Conservation (phyloP, 1,284 basidiomycete species). For the Porodaedalea pini region DNA sequence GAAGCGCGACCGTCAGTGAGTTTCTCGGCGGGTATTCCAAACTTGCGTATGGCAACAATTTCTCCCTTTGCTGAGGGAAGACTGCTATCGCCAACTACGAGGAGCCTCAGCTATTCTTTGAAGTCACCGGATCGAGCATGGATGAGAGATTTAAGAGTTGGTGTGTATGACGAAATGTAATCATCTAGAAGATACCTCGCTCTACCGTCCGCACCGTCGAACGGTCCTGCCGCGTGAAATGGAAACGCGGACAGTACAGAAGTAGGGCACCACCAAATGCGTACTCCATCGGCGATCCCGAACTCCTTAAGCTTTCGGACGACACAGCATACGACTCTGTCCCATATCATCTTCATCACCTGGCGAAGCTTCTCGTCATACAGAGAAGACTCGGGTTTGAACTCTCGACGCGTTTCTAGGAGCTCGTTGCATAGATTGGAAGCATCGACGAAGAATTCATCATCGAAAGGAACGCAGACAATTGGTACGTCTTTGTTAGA, state of each 20-base stretch:
- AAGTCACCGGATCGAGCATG: constrained; percentile 4
- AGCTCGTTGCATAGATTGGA: no score
- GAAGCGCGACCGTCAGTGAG: no score
- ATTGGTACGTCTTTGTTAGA: no score
- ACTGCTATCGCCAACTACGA: no score
- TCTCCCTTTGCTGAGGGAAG: no score
- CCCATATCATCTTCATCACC: constrained; percentile 33
- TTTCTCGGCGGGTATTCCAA: no score
- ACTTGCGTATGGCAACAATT: no score
- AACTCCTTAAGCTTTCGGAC: constrained; percentile 24
- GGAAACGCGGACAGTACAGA: constrained; percentile 34
- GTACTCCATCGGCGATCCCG: constrained; percentile 24
- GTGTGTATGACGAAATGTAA: constrained; percentile 39
- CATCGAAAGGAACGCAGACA: no score
- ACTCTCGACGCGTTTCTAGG: no score
- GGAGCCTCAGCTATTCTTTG: no score
- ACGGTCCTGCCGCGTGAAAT: no score
- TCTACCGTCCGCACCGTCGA: neutral
- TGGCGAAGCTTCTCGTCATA: constrained; percentile 18
- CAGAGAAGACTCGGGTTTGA: neutral
- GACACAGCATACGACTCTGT: constrained; percentile 32
- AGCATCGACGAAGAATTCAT: no score
- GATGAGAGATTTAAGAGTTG: constrained; percentile 34
- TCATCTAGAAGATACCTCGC: constrained; percentile 26
- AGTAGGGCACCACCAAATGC: constrained; percentile 46